A percentile compares a stretch with the other conserved stretches of the same genome.
Conservation (phyloP, 495 filamentous ascomycete species). For the Penicillium argentinense region DNA sequence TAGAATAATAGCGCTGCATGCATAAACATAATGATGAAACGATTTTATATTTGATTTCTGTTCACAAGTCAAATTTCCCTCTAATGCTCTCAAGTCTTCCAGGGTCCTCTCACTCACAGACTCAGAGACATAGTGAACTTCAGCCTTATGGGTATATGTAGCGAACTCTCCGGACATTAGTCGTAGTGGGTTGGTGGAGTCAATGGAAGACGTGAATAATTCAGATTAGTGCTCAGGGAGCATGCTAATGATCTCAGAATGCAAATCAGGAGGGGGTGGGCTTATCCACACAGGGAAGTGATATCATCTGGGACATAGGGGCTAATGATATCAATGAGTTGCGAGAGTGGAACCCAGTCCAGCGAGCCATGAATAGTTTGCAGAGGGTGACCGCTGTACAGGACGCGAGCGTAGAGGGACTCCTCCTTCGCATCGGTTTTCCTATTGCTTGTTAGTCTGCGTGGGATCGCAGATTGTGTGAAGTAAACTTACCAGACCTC, state of each 20-base stretch:
- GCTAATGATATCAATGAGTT: slow-evolving; percentile 14
- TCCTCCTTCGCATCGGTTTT: slow-evolving; percentile 7
- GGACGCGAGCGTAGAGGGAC: slow-evolving; percentile 33
- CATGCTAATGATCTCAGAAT: background rate
- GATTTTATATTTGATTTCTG: too few species aligned
- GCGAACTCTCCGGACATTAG: too few species aligned
- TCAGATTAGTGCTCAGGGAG: background rate
- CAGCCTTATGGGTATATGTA: too few species aligned
- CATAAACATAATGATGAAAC: background rate
- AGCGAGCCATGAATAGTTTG: slow-evolving; percentile 16
- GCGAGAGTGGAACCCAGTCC: slow-evolving; percentile 14
- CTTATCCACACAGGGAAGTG: slow-evolving; percentile 14
- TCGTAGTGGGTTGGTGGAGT: too few species aligned
- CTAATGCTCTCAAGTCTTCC: too few species aligned
- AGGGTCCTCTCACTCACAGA: too few species aligned
- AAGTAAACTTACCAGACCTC: slow-evolving; percentile 49
- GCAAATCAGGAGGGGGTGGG: background rate
- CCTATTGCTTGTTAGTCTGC: slow-evolving; percentile 11
- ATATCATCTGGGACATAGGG: slow-evolving; percentile 15
- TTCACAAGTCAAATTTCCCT: too few species aligned
- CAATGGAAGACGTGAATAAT: background rate
- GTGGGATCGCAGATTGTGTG: background rate
- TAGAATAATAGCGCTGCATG: background rate
- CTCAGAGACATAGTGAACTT: too few species aligned
- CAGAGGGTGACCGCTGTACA: slow-evolving; percentile 37